Base-by-base conservation (phyloP, 345 rosid species). In the Erucastrum elatum region DNA sequence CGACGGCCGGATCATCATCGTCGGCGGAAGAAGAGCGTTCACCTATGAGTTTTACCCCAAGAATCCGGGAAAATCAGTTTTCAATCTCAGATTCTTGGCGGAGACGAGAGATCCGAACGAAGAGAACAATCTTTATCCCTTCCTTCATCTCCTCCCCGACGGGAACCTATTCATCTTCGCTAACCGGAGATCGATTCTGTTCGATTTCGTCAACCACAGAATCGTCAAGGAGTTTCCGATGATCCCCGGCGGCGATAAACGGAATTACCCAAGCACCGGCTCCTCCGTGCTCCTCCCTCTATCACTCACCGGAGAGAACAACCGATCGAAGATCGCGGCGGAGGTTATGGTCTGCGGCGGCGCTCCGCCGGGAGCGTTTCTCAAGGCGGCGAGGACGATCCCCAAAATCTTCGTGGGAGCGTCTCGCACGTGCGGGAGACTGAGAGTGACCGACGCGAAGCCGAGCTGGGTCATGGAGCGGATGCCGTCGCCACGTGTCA, bases 271-370 rank as follows among this genome's bases (percentile, higher is more conserved):
- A 0, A 87, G 91, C 77, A 87, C 91, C 7, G 98, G 98, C 62
- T 93, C 98, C 9, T 89, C 98, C 26, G 90, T 90, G 2, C 74
- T 93, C 84, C 96, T 93, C 75, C 96, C 98, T 35, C 30, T 93
- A 44, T 53, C 67, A 29, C 75, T 87, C 34, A 74, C 62, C 51
- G 81, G 81, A 13, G 69, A 30, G 1, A 64, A 10, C 31, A 64
- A 64, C 34, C 12, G 15, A 15, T 17, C 77, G 25, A 21, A 74
- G 16, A 74, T 82, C 0, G 63, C 81, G 16, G 93, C 89, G 1
- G 97, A 94, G 83, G 90, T 94, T 31, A 84, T 94, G 86, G 80
- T 91, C 0, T 94, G 98, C 69, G 97, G 98, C 2, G 97, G 96
- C 0, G 84, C 98, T n/a, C 90, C 89, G 3, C 73, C 85, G 0